Evolutionary conservation across 108 stramenopile species (phyloP).

Genomic region (Nitzschia sp.): DNA sequence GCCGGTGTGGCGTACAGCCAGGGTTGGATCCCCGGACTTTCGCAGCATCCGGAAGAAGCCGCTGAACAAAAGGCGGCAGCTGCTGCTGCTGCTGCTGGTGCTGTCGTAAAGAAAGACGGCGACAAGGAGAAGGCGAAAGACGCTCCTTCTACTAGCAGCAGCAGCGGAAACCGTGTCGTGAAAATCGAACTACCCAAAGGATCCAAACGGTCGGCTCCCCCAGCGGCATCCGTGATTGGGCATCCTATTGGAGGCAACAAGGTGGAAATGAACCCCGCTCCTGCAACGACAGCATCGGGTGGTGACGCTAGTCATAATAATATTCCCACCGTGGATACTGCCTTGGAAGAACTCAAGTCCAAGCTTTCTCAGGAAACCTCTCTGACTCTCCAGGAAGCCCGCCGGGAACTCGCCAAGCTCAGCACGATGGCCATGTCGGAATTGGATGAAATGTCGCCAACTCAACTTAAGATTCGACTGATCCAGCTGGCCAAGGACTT

Average conservation of each 20-base stretch:
- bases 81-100: background rate
- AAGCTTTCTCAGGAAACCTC: constrained; percentile 28
- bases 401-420: constrained; percentile 37
- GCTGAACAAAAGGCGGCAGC: background rate
- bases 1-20: constrained; percentile 41
- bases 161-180: constrained; percentile 13
- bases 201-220: constrained; percentile 5
- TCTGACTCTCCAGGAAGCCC: constrained; percentile 30
- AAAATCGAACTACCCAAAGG: constrained; percentile 15
- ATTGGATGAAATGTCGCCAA: constrained; percentile 43
- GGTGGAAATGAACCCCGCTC: constrained; percentile 22
- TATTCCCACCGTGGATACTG: constrained; percentile 22
- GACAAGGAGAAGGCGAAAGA: constrained; percentile 24
- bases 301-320: constrained; percentile 1
- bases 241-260: constrained; percentile 48
- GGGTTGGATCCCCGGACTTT: constrained; percentile 36
- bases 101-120: constrained; percentile 3
- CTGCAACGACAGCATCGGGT: background rate
- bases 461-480: constrained; percentile 63
- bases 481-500: constrained; percentile 78
- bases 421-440: constrained; percentile 37
- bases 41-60: constrained; percentile 12
- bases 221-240: constrained; percentile 18
- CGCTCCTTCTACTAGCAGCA: background rate
- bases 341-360: constrained; percentile 31